These are phyloP conservation scores for Mortierella claussenii DNA, from an alignment of 192 early-diverging fungal genomes.

Conservation along the genomic window DNA sequence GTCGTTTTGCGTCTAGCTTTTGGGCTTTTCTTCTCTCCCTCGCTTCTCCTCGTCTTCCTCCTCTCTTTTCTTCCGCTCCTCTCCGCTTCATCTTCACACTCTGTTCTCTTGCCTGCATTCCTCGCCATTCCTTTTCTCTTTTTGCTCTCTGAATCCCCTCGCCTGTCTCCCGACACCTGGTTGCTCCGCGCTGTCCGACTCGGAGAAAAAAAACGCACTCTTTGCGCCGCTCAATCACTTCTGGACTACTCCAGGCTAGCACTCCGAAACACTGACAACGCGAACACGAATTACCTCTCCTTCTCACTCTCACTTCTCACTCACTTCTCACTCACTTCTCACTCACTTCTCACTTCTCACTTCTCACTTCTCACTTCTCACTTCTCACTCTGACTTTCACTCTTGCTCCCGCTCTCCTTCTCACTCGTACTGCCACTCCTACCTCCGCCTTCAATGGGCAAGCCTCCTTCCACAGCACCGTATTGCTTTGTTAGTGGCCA, in stretches of 20 bases:
- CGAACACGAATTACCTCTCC: neutral
- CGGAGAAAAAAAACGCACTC: neutral
- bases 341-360: too few relatives aligned
- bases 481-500: slow-evolving; percentile 55
- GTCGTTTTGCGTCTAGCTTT: neutral
- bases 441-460: slow-evolving; percentile 13
- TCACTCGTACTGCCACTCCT: neutral
- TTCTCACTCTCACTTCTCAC: neutral
- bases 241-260: neutral
- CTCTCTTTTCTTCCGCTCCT: slow-evolving; percentile 1
- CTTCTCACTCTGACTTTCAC: too few relatives aligned
- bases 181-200: neutral
- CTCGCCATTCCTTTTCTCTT: neutral
- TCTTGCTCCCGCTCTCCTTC: too few relatives aligned
- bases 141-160: neutral
- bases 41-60: neutral
- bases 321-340: neutral
- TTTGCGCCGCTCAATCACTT: neutral
- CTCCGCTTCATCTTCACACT: neutral
- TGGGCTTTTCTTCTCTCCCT: neutral
- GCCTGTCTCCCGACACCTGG: neutral
- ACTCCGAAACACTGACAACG: neutral
- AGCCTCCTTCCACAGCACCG: slow-evolving; percentile 20
- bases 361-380: too few relatives aligned
- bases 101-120: neutral